phyloP scores from a whole-genome alignment of 345 rosid species.

The Clarkia xantiana region DNA sequence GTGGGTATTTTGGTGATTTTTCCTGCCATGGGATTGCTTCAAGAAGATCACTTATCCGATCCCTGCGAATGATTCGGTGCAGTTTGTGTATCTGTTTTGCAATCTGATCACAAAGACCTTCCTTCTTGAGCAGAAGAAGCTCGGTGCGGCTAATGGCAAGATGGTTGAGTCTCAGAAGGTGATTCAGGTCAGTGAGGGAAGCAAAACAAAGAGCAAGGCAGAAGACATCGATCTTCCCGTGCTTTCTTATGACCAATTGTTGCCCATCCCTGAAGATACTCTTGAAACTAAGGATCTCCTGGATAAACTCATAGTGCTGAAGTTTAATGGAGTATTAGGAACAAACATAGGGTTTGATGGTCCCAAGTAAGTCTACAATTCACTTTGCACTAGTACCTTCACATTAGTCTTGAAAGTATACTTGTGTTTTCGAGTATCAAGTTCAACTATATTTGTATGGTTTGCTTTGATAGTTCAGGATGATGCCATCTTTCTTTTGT shows the following conservation, averaged over 20 bases:
- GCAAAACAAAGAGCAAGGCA: neutral
- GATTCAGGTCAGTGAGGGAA: neutral
- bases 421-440: neutral
- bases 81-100: constrained; percentile 89
- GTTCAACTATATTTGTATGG: neutral
- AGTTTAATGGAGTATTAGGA: constrained; percentile 25
- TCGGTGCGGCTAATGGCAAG: constrained; percentile 2
- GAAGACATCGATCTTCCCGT: constrained; percentile 20
- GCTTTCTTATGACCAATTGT: constrained; percentile 28
- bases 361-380: constrained; percentile 27
- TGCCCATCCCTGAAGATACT: constrained; percentile 26
- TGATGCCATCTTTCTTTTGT: too few relatives aligned
- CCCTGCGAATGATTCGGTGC: constrained; percentile 82
- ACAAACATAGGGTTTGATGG: constrained; percentile 29
- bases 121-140: constrained; percentile 61
- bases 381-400: too few relatives aligned
- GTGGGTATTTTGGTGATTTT: too few relatives aligned
- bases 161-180: neutral
- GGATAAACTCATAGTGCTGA: constrained; percentile 46
- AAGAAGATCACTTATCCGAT: constrained; percentile 74
- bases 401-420: neutral
- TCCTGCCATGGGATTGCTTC: constrained; percentile 57
- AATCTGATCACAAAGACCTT: constrained; percentile 90
- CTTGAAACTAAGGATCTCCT: constrained; percentile 25
- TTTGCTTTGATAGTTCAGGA: neutral